These are phyloP conservation scores for Termitomyces heimii DNA, from an alignment of 768 basidiomycete species.

Conservation along the genomic window DNA sequence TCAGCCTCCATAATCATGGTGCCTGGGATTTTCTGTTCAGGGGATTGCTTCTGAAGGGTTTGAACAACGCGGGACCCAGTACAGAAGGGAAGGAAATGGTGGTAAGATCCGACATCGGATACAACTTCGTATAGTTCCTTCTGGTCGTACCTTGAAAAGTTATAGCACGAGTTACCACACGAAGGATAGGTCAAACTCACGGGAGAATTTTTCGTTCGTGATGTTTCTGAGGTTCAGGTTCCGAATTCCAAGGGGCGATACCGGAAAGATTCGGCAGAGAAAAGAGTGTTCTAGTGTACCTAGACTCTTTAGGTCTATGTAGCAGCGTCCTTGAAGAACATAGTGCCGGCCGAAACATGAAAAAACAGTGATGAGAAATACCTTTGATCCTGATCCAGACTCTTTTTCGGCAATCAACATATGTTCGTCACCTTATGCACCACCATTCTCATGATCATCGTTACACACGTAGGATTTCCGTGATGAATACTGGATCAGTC, in stretches of 20 bases:
- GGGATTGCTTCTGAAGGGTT: constrained; percentile 13
- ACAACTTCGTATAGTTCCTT: constrained; percentile 82
- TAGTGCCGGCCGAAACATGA: constrained; percentile 9
- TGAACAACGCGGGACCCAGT: constrained; percentile 60
- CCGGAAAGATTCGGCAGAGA: constrained; percentile 46
- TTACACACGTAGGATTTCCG: not conserved
- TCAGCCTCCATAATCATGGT: constrained; percentile 68
- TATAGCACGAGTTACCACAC: not conserved
- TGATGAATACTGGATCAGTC: too few relatives aligned
- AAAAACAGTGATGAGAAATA: not conserved
- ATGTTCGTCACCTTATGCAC: too few relatives aligned
- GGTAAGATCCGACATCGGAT: constrained; percentile 82
- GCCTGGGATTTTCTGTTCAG: constrained; percentile 20
- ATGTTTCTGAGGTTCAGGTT: constrained; percentile 54
- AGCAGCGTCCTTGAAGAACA: constrained; percentile 6
- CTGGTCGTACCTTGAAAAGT: constrained; percentile 57
- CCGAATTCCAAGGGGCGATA: constrained; percentile 29
- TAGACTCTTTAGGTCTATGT: not conserved
- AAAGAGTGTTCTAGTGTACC: constrained; percentile 31
- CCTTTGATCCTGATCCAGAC: not conserved
- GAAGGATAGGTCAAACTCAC: constrained; percentile 42
- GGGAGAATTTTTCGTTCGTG: constrained; percentile 84
- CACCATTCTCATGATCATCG: not conserved
- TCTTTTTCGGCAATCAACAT: too few relatives aligned
- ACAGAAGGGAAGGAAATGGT: constrained; percentile 87